A percentile compares a stretch with the other conserved stretches of the same genome.
Evolutionary conservation across 2,329 filamentous ascomycete species (phyloP).

Genomic region (Trichophyton benhamiae): DNA sequence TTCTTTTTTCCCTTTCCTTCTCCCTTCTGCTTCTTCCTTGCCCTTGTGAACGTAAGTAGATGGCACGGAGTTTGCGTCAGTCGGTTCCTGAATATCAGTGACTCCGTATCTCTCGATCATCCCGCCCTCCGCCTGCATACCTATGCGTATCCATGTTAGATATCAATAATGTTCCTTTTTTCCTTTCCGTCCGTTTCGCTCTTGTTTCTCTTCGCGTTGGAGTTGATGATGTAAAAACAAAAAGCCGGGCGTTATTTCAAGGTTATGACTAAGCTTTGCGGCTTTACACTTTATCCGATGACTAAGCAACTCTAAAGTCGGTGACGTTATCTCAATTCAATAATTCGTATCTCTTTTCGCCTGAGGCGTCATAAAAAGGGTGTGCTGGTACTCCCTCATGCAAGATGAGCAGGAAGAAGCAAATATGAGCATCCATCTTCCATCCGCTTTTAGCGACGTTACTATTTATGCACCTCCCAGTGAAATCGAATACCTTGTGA

Average conservation of each 20-base stretch:
- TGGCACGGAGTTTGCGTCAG: background rate
- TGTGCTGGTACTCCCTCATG: too few species aligned
- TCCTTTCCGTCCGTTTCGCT: background rate
- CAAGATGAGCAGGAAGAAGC: background rate
- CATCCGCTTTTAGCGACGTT: constrained; percentile 1
- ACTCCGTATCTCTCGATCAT: too few species aligned
- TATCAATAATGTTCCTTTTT: background rate
- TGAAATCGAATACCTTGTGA: background rate
- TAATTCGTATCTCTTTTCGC: background rate
- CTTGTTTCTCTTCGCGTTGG: background rate
- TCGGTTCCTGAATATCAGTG: background rate
- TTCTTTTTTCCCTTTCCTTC: background rate
- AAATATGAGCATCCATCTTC: background rate
- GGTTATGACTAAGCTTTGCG: background rate
- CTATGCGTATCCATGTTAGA: too few species aligned
- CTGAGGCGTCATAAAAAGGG: background rate
- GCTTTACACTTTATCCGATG: background rate
- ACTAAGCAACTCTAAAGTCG: background rate
- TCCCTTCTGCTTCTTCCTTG: background rate
- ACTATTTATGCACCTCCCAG: background rate
- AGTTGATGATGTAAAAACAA: too few species aligned
- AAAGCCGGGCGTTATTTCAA: background rate
- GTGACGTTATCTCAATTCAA: background rate
- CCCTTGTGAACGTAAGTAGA: too few species aligned
- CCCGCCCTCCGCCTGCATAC: too few species aligned